Conservation (phyloP, 2,329 filamentous ascomycete genomes). For the Emmonsiellopsis sp. region DNA sequence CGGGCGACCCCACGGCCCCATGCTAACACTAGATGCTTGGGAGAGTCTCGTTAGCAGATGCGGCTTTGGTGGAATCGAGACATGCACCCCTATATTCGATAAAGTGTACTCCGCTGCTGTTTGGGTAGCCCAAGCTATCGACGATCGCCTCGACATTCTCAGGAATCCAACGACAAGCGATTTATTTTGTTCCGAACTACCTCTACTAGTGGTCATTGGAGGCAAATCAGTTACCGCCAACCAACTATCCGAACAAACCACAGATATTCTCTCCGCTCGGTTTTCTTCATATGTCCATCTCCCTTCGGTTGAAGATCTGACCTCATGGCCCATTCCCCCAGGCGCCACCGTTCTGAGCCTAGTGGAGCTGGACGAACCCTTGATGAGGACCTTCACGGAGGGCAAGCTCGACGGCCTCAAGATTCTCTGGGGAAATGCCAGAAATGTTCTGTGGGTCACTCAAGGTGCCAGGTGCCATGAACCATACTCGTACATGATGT, state of each 20-base stretch:
- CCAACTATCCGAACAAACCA: background rate
- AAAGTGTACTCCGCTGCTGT: background rate
- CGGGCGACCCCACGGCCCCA: slow-evolving; percentile 3
- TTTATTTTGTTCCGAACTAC: background rate
- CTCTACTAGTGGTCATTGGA: background rate
- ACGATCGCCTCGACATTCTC: slow-evolving; percentile 1
- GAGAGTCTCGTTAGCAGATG: slow-evolving; percentile 3
- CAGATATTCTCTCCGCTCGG: background rate
- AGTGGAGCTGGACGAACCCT: slow-evolving; percentile 13
- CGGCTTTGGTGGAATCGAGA: slow-evolving; percentile 9
- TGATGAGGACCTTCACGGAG: slow-evolving; percentile 9
- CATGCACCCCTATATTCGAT: slow-evolving; percentile 1
- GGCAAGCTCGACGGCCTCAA: slow-evolving; percentile 12
- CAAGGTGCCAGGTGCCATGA: background rate
- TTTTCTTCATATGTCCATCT: background rate
- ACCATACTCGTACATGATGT: background rate
- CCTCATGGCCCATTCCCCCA: no score
- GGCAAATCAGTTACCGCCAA: background rate
- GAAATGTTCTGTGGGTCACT: slow-evolving; percentile 8
- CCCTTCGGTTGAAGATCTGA: background rate
- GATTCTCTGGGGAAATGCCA: background rate
- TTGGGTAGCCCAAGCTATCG: slow-evolving; percentile 6
- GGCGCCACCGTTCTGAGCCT: background rate
- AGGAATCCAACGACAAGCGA: background rate
- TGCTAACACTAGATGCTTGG: slow-evolving; percentile 3